Percentiles rank a stretch among this genome's conserved stretches.
phyloP scores from a whole-genome alignment of 495 filamentous ascomycete genomes.

The Usnea hakonensis region DNA sequence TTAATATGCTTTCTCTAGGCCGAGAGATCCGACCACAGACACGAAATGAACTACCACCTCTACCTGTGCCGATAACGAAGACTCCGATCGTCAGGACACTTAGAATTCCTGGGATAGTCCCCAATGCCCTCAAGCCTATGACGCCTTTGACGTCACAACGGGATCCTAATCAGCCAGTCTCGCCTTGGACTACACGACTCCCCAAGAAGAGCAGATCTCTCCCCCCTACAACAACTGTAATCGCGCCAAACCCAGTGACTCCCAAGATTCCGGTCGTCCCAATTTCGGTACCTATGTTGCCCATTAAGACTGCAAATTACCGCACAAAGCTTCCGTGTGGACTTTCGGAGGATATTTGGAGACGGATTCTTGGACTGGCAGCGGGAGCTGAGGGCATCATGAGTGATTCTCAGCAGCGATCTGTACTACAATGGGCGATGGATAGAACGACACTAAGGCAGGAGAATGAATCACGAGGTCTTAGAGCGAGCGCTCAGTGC shows the following conservation, averaged over 20 bases:
- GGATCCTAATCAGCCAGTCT: conserved; percentile 14
- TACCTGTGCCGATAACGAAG: conserved; percentile 17
- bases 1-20: conserved; percentile 30
- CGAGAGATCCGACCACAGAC: conserved; percentile 30
- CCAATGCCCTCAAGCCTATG: conserved; percentile 13
- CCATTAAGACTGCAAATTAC: conserved; percentile 8
- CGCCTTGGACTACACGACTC: conserved; percentile 20
- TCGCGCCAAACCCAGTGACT: not conserved
- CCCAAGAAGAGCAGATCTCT: conserved; percentile 12
- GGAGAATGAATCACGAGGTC: conserved; percentile 28
- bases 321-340: conserved; percentile 20
- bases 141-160: conserved; percentile 8
- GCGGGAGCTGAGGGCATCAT: conserved; percentile 31
- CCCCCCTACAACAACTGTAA: not conserved
- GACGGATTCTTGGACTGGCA: conserved; percentile 30
- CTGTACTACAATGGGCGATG: conserved; percentile 27
- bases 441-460: conserved; percentile 25
- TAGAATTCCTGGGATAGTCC: not conserved
- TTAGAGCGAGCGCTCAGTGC: conserved; percentile 27
- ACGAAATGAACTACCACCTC: conserved; percentile 6
- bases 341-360: conserved; percentile 31
- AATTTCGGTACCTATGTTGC: not conserved
- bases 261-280: not conserved
- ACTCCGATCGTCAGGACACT: conserved; percentile 15
- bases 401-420: conserved; percentile 30